These are phyloP conservation scores for Vigna nakashimae DNA, from an alignment of 306 rosid genomes.

Conservation along the genomic window DNA sequence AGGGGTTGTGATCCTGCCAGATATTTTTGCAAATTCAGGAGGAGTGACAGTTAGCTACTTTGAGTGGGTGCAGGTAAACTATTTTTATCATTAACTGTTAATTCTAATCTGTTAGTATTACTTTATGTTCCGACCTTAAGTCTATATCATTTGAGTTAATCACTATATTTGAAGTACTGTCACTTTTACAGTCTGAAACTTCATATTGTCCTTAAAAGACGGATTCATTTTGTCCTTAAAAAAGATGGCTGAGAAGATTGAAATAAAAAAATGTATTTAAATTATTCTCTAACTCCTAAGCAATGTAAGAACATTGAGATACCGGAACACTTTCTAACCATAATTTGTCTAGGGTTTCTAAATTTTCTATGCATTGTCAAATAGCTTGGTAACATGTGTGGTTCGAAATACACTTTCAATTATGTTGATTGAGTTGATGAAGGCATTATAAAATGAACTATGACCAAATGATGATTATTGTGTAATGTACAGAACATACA, in stretches of 20 bases:
- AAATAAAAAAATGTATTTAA: too few relatives aligned
- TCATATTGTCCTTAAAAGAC: too few relatives aligned
- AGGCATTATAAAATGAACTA: background rate
- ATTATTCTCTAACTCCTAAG: too few relatives aligned
- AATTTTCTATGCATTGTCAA: background rate
- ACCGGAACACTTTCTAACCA: too few relatives aligned
- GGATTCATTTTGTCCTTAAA: too few relatives aligned
- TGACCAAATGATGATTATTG: background rate
- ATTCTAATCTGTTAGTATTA: too few relatives aligned
- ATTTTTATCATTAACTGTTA: background rate
- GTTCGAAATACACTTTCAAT: background rate
- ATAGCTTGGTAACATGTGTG: background rate
- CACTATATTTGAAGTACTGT: too few relatives aligned
- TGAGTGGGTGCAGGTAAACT: constrained; percentile 88
- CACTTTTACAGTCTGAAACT: too few relatives aligned
- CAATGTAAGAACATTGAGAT: too few relatives aligned
- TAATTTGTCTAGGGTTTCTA: background rate
- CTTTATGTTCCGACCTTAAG: too few relatives aligned
- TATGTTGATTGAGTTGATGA: background rate
- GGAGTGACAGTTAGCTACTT: constrained; percentile 92
- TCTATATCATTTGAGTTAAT: too few relatives aligned
- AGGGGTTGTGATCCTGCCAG: constrained; percentile 84
- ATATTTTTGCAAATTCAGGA: constrained; percentile 86
- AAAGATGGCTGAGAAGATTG: too few relatives aligned
- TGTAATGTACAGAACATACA: constrained; percentile 80